phyloP scores from a whole-genome alignment of 2,329 filamentous ascomycete species.

The Fusarium brachygibbosum region DNA sequence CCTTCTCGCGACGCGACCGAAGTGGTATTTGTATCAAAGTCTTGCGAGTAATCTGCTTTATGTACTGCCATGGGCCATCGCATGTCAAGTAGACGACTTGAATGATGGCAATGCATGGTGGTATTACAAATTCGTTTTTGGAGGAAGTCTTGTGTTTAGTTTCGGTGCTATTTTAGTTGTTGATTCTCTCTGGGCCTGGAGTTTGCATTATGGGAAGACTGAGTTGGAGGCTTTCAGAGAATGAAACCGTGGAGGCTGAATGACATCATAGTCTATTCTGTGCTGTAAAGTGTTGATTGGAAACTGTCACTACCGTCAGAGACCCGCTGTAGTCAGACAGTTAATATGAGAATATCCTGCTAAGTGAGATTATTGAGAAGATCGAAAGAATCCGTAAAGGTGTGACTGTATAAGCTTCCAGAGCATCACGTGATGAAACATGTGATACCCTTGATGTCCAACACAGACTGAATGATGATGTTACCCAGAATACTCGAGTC shows the following conservation, averaged over 20 bases:
- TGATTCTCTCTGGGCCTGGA: constrained; percentile 65
- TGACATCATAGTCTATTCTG: no score
- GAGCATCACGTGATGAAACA: no score
- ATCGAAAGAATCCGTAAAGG: no score
- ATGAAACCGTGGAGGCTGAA: background rate
- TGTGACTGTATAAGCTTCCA: no score
- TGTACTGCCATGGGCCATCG: constrained; percentile 79
- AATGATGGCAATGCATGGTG: constrained; percentile 72
- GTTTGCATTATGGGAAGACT: constrained; percentile 60
- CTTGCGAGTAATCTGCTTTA: constrained; percentile 76
- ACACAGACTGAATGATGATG: no score
- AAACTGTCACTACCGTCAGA: no score
- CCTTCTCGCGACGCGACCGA: constrained; percentile 72
- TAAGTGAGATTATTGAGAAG: no score
- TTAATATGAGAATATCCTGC: no score
- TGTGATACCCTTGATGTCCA: no score
- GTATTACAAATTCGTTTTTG: constrained; percentile 76
- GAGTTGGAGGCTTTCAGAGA: constrained; percentile 55
- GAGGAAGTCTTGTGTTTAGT: constrained; percentile 76
- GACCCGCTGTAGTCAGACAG: no score
- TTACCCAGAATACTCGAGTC: no score
- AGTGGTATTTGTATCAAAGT: constrained; percentile 77
- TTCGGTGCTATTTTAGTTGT: constrained; percentile 70
- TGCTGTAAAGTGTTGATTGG: no score
- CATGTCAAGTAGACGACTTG: constrained; percentile 64